These are phyloP conservation scores for Lichtheimia ornata DNA, from an alignment of 371 early-diverging fungal species.

Conservation along the genomic window DNA sequence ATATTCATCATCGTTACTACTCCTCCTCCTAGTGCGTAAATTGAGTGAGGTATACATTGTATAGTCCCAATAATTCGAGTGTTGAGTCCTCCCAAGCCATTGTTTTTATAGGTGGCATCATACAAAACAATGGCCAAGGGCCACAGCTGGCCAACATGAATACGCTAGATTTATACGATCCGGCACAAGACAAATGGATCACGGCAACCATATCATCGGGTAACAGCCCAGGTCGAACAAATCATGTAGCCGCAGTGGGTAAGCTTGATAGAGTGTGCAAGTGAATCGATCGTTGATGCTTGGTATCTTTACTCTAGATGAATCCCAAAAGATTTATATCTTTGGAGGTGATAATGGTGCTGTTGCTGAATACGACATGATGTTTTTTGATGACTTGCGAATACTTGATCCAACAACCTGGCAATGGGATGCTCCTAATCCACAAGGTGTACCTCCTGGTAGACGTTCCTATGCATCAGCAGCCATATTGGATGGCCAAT, in stretches of 20 bases:
- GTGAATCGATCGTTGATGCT: neutral
- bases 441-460: slow-evolving; percentile 40
- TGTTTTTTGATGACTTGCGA: too few relatives aligned
- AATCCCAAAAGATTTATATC: slow-evolving; percentile 37
- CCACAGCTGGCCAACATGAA: slow-evolving; percentile 19
- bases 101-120: neutral
- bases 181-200: slow-evolving; percentile 2
- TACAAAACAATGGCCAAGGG: neutral
- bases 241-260: slow-evolving; percentile 44
- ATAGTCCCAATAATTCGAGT: neutral
- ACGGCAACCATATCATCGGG: neutral
- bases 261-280: slow-evolving; percentile 8
- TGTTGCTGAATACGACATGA: too few relatives aligned
- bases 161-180: slow-evolving; percentile 29
- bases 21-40: neutral
- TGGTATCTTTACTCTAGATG: slow-evolving; percentile 6
- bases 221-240: slow-evolving; percentile 12
- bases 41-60: neutral
- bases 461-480: slow-evolving; percentile 42
- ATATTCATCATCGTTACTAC: neutral
- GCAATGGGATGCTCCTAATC: slow-evolving; percentile 36
- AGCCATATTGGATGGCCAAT: slow-evolving; percentile 29
- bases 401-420: slow-evolving; percentile 30
- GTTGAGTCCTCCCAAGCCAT: neutral
- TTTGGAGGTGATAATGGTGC: slow-evolving; percentile 33